Evolutionary conservation across 2,329 filamentous ascomycete species (phyloP).

Genomic region (Apiospora saccharicola): DNA sequence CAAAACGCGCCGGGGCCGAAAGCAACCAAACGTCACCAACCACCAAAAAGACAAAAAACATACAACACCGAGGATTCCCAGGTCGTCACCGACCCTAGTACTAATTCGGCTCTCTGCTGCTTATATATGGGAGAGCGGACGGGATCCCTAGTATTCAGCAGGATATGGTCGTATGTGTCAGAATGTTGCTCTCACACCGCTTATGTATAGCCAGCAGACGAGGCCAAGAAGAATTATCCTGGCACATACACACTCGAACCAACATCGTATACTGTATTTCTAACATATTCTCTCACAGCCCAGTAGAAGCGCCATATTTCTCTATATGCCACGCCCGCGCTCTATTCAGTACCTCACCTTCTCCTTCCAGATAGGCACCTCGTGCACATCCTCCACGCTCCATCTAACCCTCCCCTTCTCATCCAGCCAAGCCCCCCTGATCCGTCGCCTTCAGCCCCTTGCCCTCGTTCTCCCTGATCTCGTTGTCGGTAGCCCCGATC

Average conservation of each 20-base stretch:
- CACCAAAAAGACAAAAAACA: too few species aligned
- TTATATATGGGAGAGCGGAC: too few species aligned
- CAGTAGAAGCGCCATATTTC: not conserved
- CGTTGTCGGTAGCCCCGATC: constrained; percentile 65
- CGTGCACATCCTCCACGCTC: constrained; percentile 34
- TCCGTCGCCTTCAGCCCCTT: constrained; percentile 72
- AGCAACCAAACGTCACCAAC: too few species aligned
- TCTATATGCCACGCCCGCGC: not conserved
- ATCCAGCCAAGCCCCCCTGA: constrained; percentile 65
- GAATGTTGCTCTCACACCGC: too few species aligned
- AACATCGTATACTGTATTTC: not conserved
- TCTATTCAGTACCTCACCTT: constrained; percentile 32
- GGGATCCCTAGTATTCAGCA: too few species aligned
- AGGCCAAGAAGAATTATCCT: too few species aligned
- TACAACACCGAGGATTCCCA: too few species aligned
- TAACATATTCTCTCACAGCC: not conserved
- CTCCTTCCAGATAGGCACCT: constrained; percentile 40
- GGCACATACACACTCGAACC: not conserved
- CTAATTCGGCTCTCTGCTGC: too few species aligned
- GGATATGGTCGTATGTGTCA: too few species aligned
- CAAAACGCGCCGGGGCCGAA: too few species aligned
- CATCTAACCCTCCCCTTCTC: constrained; percentile 46
- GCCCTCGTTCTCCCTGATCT: constrained; percentile 64
- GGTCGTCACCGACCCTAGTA: too few species aligned
- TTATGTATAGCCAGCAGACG: too few species aligned